Evolutionary conservation across 371 early-diverging fungal genomes (phyloP), one percentile per base, ranked within the genome.

Genomic region (Apophysomyces elegans): DNA sequence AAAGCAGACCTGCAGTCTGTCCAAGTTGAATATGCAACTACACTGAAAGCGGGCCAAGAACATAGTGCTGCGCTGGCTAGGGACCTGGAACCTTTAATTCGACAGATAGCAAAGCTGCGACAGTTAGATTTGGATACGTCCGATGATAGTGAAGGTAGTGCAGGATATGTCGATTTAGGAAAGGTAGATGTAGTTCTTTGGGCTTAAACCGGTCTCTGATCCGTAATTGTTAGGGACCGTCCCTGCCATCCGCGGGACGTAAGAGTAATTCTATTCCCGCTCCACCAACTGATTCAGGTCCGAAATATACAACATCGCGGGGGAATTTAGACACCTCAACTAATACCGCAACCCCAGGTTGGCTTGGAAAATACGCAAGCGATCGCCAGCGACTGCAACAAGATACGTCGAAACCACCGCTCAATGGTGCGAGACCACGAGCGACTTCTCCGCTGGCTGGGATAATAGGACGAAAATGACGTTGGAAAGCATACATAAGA

Each of bases 71-170:
- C 64, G 21, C 14, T 81, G n/a, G 59, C 79, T 1, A 65, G 71
- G 21, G 79, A 81, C 6, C 38, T 81, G 35, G 79, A 77, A 8
- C 78, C 81, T 5, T 63, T 80, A 7, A 63, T 80, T 14, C 50
- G 64, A 2, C 81, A 80, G 43, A 74, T 80, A 13, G 36, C 66
- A 14, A 66, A 68, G 37, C 38, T 80, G 6, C 72, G 71, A 44
- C 78, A 70, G 54, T 37, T 66, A 11, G 65, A 63, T n/a, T 45
- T 50, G 54, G 54, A 50, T 7, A 50, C 61, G 16, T 61, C 56
- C 11, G 58, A 59, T 8, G 64, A 54, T 14, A 57, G 58, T 35
- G 63, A 41, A 4, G 46, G 54, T 35, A 61, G 56, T 36, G 58
- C 39, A 21, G 41, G 43, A 18, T 43, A 37, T n/a, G 41, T 59